These are phyloP conservation scores for Clitoria ternatea DNA, from an alignment of 306 rosid species.

Conservation along the genomic window DNA sequence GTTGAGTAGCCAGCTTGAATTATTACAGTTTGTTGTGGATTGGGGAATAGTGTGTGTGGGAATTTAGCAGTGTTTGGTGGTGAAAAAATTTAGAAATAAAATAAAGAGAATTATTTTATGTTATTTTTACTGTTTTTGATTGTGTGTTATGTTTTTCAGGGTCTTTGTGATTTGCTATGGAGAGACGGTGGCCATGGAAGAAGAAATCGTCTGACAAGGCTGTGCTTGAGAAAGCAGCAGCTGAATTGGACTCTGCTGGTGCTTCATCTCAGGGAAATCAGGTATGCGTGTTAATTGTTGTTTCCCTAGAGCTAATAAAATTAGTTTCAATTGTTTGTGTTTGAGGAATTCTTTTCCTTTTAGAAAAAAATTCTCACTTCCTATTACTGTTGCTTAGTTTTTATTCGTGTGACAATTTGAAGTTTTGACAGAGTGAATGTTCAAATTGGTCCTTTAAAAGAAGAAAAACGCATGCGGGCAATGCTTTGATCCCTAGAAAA, in stretches of 20 bases:
- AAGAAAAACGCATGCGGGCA: too few relatives aligned
- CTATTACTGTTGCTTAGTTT: not conserved
- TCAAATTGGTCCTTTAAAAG: not conserved
- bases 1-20: not conserved
- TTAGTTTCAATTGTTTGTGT: not conserved
- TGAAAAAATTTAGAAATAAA: not conserved
- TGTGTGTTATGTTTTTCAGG: too few relatives aligned
- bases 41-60: not conserved
- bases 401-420: slow-evolving; percentile 8
- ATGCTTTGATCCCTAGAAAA: not conserved
- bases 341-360: not conserved
- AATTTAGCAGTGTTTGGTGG: not conserved
- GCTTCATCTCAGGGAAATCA: slow-evolving; percentile 43
- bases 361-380: not conserved
- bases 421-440: not conserved
- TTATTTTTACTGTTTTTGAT: slow-evolving; percentile 10
- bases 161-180: slow-evolving; percentile 54
- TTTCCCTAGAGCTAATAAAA: not conserved
- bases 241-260: slow-evolving; percentile 53
- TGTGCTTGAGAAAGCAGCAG: slow-evolving; percentile 68
- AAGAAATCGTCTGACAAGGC: slow-evolving; percentile 85
- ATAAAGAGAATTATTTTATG: not conserved
- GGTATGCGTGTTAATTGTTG: slow-evolving; percentile 40
- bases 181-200: slow-evolving; percentile 99
- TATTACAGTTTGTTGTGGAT: not conserved